Evolutionary conservation across 331 rosid genomes (phyloP).

Genomic region (Stylosanthes scabra): DNA sequence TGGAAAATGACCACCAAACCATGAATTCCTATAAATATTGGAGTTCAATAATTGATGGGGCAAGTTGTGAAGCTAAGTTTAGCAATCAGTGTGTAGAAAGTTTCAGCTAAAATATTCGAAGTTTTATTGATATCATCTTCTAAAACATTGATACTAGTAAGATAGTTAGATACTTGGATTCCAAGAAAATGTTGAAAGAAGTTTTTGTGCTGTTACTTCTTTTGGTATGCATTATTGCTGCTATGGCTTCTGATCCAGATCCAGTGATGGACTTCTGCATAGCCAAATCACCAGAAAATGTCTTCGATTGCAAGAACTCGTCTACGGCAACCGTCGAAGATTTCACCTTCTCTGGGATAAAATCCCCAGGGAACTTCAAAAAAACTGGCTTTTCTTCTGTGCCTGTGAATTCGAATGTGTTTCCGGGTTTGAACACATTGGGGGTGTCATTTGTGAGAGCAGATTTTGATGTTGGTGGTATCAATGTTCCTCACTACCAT

Average conservation of each 20-base stretch:
- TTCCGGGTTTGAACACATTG: slow-evolving; percentile 91
- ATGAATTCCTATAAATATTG: slow-evolving; percentile 33
- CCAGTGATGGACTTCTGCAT: slow-evolving; percentile 87
- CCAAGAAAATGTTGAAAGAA: slow-evolving; percentile 41
- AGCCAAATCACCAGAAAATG: slow-evolving; percentile 42
- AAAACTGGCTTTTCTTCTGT: slow-evolving; percentile 63
- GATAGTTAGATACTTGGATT: slow-evolving; percentile 7
- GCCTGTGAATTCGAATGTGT: slow-evolving; percentile 71
- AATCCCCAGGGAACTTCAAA: slow-evolving; percentile 63
- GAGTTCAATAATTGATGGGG: slow-evolving; percentile 35
- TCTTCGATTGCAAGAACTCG: slow-evolving; percentile 72
- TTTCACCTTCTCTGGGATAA: slow-evolving; percentile 76
- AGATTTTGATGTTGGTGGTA: slow-evolving; percentile 80
- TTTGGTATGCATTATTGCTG: slow-evolving; percentile 43
- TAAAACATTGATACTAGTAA: slow-evolving; percentile 10
- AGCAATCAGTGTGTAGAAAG: not conserved
- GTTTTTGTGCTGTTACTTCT: slow-evolving; percentile 31
- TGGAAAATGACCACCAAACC: not conserved
- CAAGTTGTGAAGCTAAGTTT: slow-evolving; percentile 25
- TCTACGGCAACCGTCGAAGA: slow-evolving; percentile 72
- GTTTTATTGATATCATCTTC: slow-evolving; percentile 17
- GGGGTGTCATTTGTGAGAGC: slow-evolving; percentile 89
- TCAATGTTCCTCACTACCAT: slow-evolving; percentile 87
- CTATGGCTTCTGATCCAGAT: slow-evolving; percentile 85
- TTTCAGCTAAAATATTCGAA: not conserved